Base-by-base conservation (phyloP, 2,329 filamentous ascomycete species). In the Claviceps pazoutovae region DNA sequence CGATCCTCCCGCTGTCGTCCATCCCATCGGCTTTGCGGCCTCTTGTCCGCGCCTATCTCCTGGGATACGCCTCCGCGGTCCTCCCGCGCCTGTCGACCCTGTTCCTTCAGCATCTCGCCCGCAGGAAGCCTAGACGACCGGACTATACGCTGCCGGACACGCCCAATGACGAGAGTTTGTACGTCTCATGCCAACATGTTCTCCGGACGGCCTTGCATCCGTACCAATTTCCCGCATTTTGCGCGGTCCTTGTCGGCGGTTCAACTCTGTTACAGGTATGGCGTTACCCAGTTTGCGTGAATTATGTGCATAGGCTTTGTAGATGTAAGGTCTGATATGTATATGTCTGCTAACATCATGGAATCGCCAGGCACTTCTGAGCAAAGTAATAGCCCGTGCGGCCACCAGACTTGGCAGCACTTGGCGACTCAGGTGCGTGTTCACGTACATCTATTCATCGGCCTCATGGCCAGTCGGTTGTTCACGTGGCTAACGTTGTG, bases 161-260 rank as follows among this genome's bases (percentile, higher is more conserved):
- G n/a, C 59, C 66, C 14, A 30, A 11, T 30, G 56, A 61, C 36
- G 53, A 58, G 17, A 59, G 62, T 14, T 68, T 72, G 50, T 53
- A 61, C 16, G 61, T 59, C 14, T 64, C 66, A 45, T 61, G 61
- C 5, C 55, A 60, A n/a, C 58, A 61, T 37, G 74, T 79, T 52
- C 61, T 82, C 37, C 66, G 65, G 42, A 70, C 71, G 7, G 78
- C 76, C 2, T 64, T 82, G 16, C 75, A 78, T 45, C 66, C 68
- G 51, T 73, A 74, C 54, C 71, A 79, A 8, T 83, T 83, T 59
- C 78, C 80, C 44, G 71, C 78, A 4, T 83, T 83, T 60, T 83
- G 80, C 61, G 80, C 79, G 7, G 68, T 72, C 6, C 65, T 83
- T 9, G 74, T 79, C 41, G 80, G 80, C 37, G 79, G 79, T 41